A percentile compares a stretch with the other conserved stretches of the same genome.
These are phyloP conservation scores for Suhomyces panamericanus DNA, from an alignment of 1,139 yeast genomes.

Conservation along the genomic window DNA sequence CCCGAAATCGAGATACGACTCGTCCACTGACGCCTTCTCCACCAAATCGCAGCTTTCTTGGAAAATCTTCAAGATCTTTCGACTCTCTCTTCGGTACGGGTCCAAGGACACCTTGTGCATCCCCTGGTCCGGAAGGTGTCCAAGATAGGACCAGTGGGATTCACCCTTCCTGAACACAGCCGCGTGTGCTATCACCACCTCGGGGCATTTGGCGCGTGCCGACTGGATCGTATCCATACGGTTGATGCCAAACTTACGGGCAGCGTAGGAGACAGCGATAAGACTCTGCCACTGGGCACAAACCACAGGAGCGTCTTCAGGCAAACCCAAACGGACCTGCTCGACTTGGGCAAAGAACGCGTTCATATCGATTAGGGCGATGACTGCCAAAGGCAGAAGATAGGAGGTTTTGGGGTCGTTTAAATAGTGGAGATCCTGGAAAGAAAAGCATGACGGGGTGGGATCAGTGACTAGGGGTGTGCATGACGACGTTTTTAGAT, in stretches of 20 bases:
- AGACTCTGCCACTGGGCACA: constrained; percentile 91
- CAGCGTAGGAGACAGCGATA: constrained; percentile 90
- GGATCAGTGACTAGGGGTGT: constrained; percentile 3
- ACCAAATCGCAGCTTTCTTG: constrained; percentile 57
- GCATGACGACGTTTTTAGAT: background rate
- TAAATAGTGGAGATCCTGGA: constrained; percentile 49
- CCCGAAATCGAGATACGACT: constrained; percentile 84
- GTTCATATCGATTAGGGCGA: constrained; percentile 86
- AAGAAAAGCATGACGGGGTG: constrained; percentile 25
- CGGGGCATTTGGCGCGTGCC: constrained; percentile 75
- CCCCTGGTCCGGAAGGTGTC: constrained; percentile 43
- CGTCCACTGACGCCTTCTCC: constrained; percentile 96
- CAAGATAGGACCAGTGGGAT: constrained; percentile 69
- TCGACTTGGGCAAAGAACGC: constrained; percentile 97
- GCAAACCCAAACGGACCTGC: constrained; percentile 66
- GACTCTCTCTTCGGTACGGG: constrained; percentile 84
- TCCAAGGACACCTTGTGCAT: constrained; percentile 84
- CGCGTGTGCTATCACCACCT: constrained; percentile 79
- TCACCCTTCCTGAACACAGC: constrained; percentile 92
- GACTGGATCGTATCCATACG: constrained; percentile 71
- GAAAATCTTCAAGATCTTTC: constrained; percentile 72
- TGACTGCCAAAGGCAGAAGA: constrained; percentile 70
- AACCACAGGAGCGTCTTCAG: constrained; percentile 77
- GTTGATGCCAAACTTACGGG: constrained; percentile 76
- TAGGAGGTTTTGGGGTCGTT: constrained; percentile 47